phyloP scores from a whole-genome alignment of 257 asterid genomes.

The Pogostemon cablin region DNA sequence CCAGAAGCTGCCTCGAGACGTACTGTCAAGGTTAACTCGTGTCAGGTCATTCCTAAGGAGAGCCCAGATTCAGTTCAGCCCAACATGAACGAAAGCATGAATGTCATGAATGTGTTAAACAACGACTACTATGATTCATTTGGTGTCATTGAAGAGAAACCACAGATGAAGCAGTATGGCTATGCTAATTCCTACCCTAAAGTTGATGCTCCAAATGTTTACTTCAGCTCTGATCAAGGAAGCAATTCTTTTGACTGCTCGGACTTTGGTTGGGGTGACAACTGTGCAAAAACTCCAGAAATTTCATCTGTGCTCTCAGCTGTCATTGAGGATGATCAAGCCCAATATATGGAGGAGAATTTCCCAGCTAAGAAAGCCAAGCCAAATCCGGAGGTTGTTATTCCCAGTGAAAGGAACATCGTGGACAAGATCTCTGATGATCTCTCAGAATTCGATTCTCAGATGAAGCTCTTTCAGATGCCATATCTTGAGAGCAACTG shows the following conservation, averaged over 20 bases:
- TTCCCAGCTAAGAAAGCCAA: constrained; percentile 58
- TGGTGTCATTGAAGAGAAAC: constrained; percentile 64
- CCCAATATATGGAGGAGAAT: constrained; percentile 48
- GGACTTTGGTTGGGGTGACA: constrained; percentile 77
- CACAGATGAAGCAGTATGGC: constrained; percentile 49
- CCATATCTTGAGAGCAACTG: constrained; percentile 69
- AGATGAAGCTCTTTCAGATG: constrained; percentile 70
- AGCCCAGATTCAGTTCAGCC: constrained; percentile 36
- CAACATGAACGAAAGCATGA: constrained; percentile 29
- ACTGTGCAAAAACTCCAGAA: constrained; percentile 66
- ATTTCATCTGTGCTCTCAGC: constrained; percentile 69
- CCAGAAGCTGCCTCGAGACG: constrained; percentile 46
- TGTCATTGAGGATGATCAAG: constrained; percentile 54
- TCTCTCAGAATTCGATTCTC: constrained; percentile 55
- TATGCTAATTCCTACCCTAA: constrained; percentile 36
- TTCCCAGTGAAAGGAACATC: constrained; percentile 31
- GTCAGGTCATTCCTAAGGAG: constrained; percentile 43
- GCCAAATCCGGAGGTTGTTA: constrained; percentile 35
- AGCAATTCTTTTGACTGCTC: constrained; percentile 84
- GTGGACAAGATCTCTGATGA: constrained; percentile 46
- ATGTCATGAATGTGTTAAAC: constrained; percentile 38
- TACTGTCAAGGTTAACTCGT: constrained; percentile 39
- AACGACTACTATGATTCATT: constrained; percentile 43
- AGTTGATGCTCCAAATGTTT: constrained; percentile 44
- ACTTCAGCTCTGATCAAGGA: constrained; percentile 80